Conservation (phyloP, 179 eudicot species). For the Vitellaria paradoxa region DNA sequence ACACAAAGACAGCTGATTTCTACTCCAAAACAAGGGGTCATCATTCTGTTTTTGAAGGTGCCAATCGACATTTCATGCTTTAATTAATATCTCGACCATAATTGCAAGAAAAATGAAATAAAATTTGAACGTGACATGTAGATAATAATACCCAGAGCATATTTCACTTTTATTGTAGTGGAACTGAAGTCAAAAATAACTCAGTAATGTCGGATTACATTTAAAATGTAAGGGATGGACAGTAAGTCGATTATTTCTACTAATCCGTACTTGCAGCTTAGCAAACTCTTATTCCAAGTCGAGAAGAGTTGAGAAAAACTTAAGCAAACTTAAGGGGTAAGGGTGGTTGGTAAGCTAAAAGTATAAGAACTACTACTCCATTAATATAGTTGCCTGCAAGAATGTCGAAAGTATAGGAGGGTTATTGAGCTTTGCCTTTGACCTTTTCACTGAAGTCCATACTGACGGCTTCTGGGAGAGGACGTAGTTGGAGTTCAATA, state of each 20-base stretch:
- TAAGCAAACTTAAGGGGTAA: neutral
- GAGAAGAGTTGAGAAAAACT: too few species aligned
- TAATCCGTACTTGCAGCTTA: neutral
- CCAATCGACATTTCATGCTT: too few species aligned
- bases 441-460: constrained; percentile 35
- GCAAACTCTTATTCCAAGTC: too few species aligned
- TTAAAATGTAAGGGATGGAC: neutral
- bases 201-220: neutral
- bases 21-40: too few species aligned
- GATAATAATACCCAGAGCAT: neutral
- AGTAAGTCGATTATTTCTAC: neutral
- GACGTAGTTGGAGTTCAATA: constrained; percentile 42
- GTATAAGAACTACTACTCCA: neutral
- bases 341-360: neutral
- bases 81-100: too few species aligned
- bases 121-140: neutral
- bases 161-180: neutral
- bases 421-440: constrained; percentile 1
- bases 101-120: neutral
- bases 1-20: too few species aligned
- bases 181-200: neutral
- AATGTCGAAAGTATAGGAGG: neutral
- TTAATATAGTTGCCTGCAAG: neutral
- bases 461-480: constrained; percentile 58
- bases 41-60: too few species aligned